These are phyloP conservation scores for Wickerhamiella musiphila DNA, from an alignment of 805 yeast species.

Conservation along the genomic window DNA sequence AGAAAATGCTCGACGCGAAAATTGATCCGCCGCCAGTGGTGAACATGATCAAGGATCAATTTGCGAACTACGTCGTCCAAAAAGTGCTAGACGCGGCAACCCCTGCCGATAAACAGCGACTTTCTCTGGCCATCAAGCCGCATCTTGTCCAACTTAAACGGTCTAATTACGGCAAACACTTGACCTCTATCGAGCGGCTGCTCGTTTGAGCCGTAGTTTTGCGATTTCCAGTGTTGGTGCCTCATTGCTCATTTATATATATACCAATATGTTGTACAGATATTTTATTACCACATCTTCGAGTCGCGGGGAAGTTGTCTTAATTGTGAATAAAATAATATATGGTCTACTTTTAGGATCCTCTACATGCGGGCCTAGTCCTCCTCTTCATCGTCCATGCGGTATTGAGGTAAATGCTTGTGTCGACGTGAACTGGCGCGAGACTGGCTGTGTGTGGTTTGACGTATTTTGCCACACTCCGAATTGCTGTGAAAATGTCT, in stretches of 20 bases:
- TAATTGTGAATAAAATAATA: too few species aligned
- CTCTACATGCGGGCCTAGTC: too few species aligned
- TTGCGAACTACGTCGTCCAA: slow-evolving; percentile 94
- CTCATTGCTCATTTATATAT: too few species aligned
- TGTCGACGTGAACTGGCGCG: too few species aligned
- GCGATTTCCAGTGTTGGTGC: too few species aligned
- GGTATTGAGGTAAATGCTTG: too few species aligned
- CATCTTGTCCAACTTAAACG: slow-evolving; percentile 60
- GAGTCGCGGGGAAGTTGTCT: too few species aligned
- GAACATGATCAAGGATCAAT: slow-evolving; percentile 93
- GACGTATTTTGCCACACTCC: too few species aligned
- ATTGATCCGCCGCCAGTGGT: slow-evolving; percentile 46
- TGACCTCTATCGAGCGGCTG: slow-evolving; percentile 66
- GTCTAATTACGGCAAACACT: slow-evolving; percentile 60
- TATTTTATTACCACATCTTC: background rate
- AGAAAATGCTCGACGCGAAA: slow-evolving; percentile 32
- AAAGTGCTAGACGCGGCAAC: slow-evolving; percentile 72
- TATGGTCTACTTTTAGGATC: too few species aligned
- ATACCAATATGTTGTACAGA: slow-evolving; percentile 1
- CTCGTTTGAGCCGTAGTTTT: slow-evolving; percentile 19
- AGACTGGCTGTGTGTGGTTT: too few species aligned
- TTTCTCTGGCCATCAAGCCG: slow-evolving; percentile 62
- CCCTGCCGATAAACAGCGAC: slow-evolving; percentile 46
- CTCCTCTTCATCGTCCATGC: too few species aligned
- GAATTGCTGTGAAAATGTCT: too few species aligned